Evolutionary conservation across 495 filamentous ascomycete species (phyloP).

Genomic region (Beverwykella pulmonaria): DNA sequence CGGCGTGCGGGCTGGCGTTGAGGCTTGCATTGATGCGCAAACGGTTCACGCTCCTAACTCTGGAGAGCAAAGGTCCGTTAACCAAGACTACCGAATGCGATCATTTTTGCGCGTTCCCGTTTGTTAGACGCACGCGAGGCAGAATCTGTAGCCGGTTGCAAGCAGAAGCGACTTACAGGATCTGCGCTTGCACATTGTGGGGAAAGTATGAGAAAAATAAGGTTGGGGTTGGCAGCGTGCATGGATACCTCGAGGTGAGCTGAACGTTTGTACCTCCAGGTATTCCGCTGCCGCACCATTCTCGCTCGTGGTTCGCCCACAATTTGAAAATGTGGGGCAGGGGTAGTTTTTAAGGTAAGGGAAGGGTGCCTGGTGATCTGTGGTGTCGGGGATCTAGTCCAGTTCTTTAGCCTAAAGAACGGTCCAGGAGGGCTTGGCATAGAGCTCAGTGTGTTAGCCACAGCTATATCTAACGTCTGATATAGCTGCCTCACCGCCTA

Average conservation of each 20-base stretch:
- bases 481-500: slow-evolving; percentile 12
- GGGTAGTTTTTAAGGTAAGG: slow-evolving; percentile 14
- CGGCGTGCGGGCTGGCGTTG: slow-evolving; percentile 20
- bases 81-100: slow-evolving; percentile 12
- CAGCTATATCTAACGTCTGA: slow-evolving; percentile 22
- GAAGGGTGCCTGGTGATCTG: slow-evolving; percentile 26
- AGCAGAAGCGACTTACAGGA: slow-evolving; percentile 29
- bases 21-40: slow-evolving; percentile 26
- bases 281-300: slow-evolving; percentile 24
- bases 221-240: slow-evolving; percentile 20
- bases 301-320: slow-evolving; percentile 13
- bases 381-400: slow-evolving; percentile 18
- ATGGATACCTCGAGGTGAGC: slow-evolving; percentile 20
- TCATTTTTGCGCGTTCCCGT: slow-evolving; percentile 14
- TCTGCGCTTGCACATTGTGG: slow-evolving; percentile 36
- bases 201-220: slow-evolving; percentile 21
- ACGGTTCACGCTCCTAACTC: slow-evolving; percentile 1
- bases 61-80: slow-evolving; percentile 25
- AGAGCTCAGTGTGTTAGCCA: slow-evolving; percentile 25
- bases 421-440: slow-evolving; percentile 23
- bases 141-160: slow-evolving; percentile 21
- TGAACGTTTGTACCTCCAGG: slow-evolving; percentile 31
- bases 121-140: slow-evolving; percentile 29
- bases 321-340: slow-evolving; percentile 8
- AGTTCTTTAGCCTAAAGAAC: slow-evolving; percentile 23